Conservation (phyloP, 2,329 filamentous ascomycete species). For the Fusarium sp. region DNA sequence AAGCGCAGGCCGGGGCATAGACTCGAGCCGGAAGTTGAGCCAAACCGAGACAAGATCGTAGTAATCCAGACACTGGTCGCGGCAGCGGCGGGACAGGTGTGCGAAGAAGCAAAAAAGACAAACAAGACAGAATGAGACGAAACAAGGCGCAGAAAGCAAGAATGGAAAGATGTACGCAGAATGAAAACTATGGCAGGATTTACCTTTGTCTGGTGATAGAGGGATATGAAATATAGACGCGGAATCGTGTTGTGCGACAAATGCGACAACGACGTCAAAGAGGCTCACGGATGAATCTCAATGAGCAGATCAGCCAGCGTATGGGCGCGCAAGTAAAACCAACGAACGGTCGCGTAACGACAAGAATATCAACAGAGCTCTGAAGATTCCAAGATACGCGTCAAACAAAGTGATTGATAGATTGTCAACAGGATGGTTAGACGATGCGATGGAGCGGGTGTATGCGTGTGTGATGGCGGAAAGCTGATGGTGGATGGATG, state of each 20-base stretch:
- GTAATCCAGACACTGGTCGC: slow-evolving; percentile 30
- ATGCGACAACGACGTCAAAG: slow-evolving; percentile 32
- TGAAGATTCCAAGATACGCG: slow-evolving; percentile 26
- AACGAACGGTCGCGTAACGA: slow-evolving; percentile 36
- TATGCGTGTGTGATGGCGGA: slow-evolving; percentile 38
- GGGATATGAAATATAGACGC: slow-evolving; percentile 33
- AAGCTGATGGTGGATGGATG: slow-evolving; percentile 41
- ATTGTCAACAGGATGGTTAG: slow-evolving; percentile 33
- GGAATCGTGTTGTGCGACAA: slow-evolving; percentile 43
- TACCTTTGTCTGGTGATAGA: slow-evolving; percentile 43
- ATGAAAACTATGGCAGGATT: slow-evolving; percentile 15
- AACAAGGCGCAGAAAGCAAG: slow-evolving; percentile 20
- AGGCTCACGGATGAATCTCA: slow-evolving; percentile 15
- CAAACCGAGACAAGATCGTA: slow-evolving; percentile 32
- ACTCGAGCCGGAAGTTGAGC: slow-evolving; percentile 19
- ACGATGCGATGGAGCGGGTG: slow-evolving; percentile 41
- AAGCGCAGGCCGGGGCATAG: slow-evolving; percentile 30
- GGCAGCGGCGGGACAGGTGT: slow-evolving; percentile 22
- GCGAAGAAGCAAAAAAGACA: slow-evolving; percentile 5
- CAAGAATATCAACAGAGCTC: slow-evolving; percentile 12
- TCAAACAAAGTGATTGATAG: slow-evolving; percentile 7
- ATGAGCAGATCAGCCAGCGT: slow-evolving; percentile 1
- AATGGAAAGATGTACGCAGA: neutral
- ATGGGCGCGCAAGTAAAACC: slow-evolving; percentile 21
- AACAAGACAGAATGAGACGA: slow-evolving; percentile 12